phyloP scores from a whole-genome alignment of 768 basidiomycete genomes.

The Trichaptum fuscoviolaceum region DNA sequence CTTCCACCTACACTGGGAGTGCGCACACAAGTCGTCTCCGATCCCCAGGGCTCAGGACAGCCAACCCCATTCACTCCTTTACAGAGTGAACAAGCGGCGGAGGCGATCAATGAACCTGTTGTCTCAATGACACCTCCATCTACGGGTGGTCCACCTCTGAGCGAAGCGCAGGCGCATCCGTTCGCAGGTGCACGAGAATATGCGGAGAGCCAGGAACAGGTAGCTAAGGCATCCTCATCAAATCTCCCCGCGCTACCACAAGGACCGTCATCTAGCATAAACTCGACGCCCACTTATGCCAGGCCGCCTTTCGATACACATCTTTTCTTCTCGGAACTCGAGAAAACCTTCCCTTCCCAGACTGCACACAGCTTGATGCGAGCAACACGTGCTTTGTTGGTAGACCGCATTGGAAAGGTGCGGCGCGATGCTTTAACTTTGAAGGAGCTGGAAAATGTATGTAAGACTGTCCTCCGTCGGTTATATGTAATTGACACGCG shows the following conservation, averaged over 20 bases:
- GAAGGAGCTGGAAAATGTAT: constrained; percentile 80
- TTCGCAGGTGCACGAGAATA: not conserved
- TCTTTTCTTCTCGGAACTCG: constrained; percentile 64
- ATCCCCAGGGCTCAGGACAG: not conserved
- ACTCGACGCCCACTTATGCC: constrained; percentile 38
- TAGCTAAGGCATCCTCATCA: not conserved
- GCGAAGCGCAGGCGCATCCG: not conserved
- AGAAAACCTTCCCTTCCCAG: constrained; percentile 66
- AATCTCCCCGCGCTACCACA: not conserved
- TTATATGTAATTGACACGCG: not conserved
- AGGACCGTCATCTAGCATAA: not conserved
- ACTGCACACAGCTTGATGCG: constrained; percentile 80
- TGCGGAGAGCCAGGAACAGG: not conserved
- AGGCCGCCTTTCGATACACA: constrained; percentile 83
- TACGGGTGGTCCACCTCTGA: not conserved
- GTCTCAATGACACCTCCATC: not conserved
- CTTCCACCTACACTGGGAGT: not conserved
- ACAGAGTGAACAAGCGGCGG: not conserved
- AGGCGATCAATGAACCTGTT: not conserved
- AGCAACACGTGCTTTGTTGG: constrained; percentile 73
- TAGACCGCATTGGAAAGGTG: constrained; percentile 69
- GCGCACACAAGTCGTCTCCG: not conserved
- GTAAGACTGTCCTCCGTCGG: constrained; percentile 21
- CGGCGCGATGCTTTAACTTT: constrained; percentile 63
- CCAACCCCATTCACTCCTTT: not conserved